Conservation (phyloP, 1,284 basidiomycete species). For the Cryptococcus hybrid region DNA sequence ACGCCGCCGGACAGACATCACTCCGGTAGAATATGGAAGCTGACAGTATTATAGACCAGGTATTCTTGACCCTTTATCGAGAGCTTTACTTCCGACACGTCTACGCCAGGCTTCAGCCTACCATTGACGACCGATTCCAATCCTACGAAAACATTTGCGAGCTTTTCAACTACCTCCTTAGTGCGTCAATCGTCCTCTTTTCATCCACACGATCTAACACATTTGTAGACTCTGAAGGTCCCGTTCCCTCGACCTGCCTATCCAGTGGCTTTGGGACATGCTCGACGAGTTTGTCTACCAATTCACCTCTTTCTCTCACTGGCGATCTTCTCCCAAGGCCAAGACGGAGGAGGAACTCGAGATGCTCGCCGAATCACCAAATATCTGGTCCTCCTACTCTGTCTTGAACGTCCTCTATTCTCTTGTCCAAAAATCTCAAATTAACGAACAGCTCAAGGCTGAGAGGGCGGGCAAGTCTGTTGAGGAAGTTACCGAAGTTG, state of each 20-base stretch:
- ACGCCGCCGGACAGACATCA: too few species aligned
- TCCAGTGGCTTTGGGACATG: slow-evolving; percentile 98
- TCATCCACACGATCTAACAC: slow-evolving; percentile 1
- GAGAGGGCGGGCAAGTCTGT: slow-evolving; percentile 72
- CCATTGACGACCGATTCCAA: slow-evolving; percentile 96
- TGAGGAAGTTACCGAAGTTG: slow-evolving; percentile 82
- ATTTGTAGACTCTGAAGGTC: slow-evolving; percentile 78
- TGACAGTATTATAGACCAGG: slow-evolving; percentile 61
- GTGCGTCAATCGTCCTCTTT: slow-evolving; percentile 47
- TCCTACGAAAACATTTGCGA: slow-evolving; percentile 99
- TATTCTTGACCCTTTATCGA: slow-evolving; percentile 94
- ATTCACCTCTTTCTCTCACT: slow-evolving; percentile 93
- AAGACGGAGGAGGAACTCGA: slow-evolving; percentile 88
- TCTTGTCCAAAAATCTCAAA: slow-evolving; percentile 92
- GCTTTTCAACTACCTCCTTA: slow-evolving; percentile 92
- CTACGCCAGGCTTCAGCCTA: slow-evolving; percentile 90
- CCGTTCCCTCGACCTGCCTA: slow-evolving; percentile 86
- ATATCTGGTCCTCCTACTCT: slow-evolving; percentile 95
- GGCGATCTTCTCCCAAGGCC: slow-evolving; percentile 77
- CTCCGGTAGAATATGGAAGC: not conserved
- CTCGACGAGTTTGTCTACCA: slow-evolving; percentile 99
- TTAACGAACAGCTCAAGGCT: slow-evolving; percentile 89
- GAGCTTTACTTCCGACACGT: slow-evolving; percentile 71
- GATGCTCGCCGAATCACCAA: slow-evolving; percentile 69
- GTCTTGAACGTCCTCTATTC: slow-evolving; percentile 98